Conservation (phyloP, 225 moss, liverwort and hornwort genomes). For the Physcomitrellopsis africana region DNA sequence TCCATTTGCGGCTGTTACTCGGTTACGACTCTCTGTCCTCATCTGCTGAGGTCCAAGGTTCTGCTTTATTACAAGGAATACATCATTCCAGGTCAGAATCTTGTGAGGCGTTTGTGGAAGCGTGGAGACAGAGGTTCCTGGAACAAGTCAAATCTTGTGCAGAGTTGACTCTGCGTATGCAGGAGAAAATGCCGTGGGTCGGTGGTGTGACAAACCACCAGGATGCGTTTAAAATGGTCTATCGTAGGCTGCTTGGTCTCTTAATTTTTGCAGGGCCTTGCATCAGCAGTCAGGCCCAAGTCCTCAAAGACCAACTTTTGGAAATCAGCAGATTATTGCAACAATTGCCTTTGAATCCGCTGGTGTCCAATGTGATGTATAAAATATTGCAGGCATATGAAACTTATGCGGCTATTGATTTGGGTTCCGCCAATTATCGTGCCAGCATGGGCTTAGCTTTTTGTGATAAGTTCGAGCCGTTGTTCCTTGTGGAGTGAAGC, state of each 20-base stretch:
- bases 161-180: constrained; percentile 63
- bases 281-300: constrained; percentile 34
- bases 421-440: constrained; percentile 59
- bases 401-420: constrained; percentile 49
- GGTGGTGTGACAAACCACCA: constrained; percentile 97
- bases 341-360: constrained; percentile 85
- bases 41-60: constrained; percentile 9
- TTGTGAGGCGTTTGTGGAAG: constrained; percentile 43
- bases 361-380: constrained; percentile 74
- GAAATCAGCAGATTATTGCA: constrained; percentile 59
- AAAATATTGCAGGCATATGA: constrained; percentile 76
- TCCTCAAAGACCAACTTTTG: constrained; percentile 51
- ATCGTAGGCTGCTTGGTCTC: constrained; percentile 84
- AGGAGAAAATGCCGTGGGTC: constrained; percentile 82
- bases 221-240: constrained; percentile 90
- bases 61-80: background rate
- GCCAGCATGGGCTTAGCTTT: constrained; percentile 59
- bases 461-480: constrained; percentile 73
- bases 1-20: constrained; percentile 56
- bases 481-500: constrained; percentile 75
- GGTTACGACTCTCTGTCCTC: constrained; percentile 16
- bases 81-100: constrained; percentile 11
- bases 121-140: constrained; percentile 76
- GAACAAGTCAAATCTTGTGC: constrained; percentile 65
- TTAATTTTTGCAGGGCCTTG: constrained; percentile 69